These are phyloP conservation scores for Coffea canephora DNA, from an alignment of 257 asterid genomes.

Conservation along the genomic window DNA sequence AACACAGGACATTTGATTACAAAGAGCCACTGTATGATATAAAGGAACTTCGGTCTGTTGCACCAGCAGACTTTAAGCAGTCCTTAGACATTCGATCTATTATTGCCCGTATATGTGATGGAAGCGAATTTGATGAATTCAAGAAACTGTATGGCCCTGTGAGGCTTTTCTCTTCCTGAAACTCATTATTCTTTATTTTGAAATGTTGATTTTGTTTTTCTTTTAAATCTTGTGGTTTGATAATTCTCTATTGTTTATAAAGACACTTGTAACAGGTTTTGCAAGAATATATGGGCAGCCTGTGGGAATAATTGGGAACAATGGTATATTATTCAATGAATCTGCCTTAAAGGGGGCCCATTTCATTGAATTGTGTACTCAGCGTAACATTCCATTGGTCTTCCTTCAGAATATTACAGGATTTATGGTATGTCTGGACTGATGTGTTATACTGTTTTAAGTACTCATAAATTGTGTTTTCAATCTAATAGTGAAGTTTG, in stretches of 20 bases:
- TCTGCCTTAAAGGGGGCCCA: conserved; percentile 98
- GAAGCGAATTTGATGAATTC: conserved; percentile 97
- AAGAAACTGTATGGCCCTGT: conserved; percentile 99
- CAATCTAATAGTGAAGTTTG: too few relatives aligned
- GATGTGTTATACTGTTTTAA: too few relatives aligned
- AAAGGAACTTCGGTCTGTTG: conserved; percentile 81
- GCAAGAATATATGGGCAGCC: conserved; percentile 82
- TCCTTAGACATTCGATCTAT: conserved; percentile 78
- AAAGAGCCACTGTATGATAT: conserved; percentile 81
- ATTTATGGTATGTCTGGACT: conserved; percentile 58
- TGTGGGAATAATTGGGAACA: conserved; percentile 93
- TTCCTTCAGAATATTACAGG: conserved; percentile 98
- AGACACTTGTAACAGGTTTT: conserved; percentile 97
- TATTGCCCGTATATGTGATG: conserved; percentile 88
- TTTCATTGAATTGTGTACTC: conserved; percentile 88
- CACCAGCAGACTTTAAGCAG: conserved; percentile 91
- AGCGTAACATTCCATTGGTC: conserved; percentile 84
- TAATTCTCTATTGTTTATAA: conserved; percentile 21
- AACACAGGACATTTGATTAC: conserved; percentile 39
- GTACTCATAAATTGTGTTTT: too few relatives aligned
- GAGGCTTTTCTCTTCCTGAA: conserved; percentile 42
- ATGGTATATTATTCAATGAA: conserved; percentile 86
- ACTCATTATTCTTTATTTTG: conserved; percentile 5
- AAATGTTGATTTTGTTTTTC: conserved; percentile 5
- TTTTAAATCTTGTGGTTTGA: conserved; percentile 9